A percentile compares a stretch with the other conserved stretches of the same genome.
These are phyloP conservation scores for Podaxis mareebaensis DNA, from an alignment of 768 basidiomycete genomes.

Conservation along the genomic window DNA sequence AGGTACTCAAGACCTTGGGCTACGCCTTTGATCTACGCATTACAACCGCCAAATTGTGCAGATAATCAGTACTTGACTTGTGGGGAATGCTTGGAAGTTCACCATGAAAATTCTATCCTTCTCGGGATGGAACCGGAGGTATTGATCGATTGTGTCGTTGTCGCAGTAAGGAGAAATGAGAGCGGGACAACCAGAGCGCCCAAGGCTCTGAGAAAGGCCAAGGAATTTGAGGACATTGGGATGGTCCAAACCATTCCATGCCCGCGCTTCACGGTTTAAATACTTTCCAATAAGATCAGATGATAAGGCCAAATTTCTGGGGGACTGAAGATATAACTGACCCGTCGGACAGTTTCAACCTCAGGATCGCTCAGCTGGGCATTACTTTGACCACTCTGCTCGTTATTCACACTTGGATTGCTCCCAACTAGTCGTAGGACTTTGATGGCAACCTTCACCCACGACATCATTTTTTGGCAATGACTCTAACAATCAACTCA, in stretches of 20 bases:
- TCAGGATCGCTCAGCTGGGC: too few species aligned
- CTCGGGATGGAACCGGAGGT: not conserved
- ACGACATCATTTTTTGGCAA: too few species aligned
- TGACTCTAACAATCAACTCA: too few species aligned
- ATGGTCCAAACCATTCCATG: slow-evolving; percentile 3
- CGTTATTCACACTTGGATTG: not conserved
- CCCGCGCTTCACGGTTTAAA: not conserved
- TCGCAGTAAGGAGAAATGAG: not conserved
- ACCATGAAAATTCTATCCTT: not conserved
- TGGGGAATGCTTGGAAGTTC: not conserved
- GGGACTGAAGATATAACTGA: not conserved
- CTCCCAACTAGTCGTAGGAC: slow-evolving; percentile 10
- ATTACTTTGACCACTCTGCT: accelerated
- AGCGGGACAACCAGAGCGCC: not conserved
- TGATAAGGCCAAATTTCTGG: slow-evolving; percentile 8
- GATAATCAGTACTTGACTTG: too few species aligned
- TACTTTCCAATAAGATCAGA: too few species aligned
- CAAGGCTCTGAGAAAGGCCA: not conserved
- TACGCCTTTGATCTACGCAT: slow-evolving; percentile 54
- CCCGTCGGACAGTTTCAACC: not conserved
- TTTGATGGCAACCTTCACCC: slow-evolving; percentile 20
- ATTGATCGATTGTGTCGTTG: not conserved
- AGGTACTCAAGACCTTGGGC: slow-evolving; percentile 81
- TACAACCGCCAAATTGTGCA: too few species aligned
- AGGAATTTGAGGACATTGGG: not conserved